Percentiles rank a stretch among this genome's conserved stretches.
Evolutionary conservation across 345 rosid species (phyloP).

Genomic region (Brassica incana): DNA sequence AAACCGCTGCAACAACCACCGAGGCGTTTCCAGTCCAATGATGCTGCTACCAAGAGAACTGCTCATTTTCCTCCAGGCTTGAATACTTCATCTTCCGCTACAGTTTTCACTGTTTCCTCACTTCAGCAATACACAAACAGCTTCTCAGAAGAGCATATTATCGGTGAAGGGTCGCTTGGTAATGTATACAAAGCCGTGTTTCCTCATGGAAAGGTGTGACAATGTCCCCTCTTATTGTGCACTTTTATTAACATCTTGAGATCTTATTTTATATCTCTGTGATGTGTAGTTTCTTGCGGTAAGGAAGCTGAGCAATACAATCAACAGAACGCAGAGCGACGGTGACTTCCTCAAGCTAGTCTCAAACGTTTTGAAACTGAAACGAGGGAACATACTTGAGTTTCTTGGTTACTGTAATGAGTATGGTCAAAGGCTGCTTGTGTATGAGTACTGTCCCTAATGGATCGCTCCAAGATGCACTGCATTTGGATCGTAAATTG

Average conservation of each 20-base stretch:
- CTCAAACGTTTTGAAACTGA: not conserved
- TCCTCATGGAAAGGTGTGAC: conserved; percentile 71
- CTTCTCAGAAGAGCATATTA: conserved; percentile 68
- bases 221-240: not conserved
- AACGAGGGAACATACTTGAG: not conserved
- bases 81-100: conserved; percentile 44
- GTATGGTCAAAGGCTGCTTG: not conserved
- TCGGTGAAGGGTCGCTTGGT: conserved; percentile 81
- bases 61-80: conserved; percentile 43
- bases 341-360: not conserved
- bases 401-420: not conserved
- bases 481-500: not conserved
- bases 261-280: not conserved
- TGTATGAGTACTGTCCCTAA: not conserved
- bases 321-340: not conserved
- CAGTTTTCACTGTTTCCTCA: conserved; percentile 62
- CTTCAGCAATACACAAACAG: conserved; percentile 85
- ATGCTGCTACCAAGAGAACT: conserved; percentile 48
- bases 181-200: conserved; percentile 75
- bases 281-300: not conserved
- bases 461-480: not conserved
- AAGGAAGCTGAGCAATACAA: not conserved
- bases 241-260: not conserved
- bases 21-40: conserved; percentile 33
- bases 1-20: conserved; percentile 56